Percentiles rank a stretch among this genome's conserved stretches.
Evolutionary conservation across 805 yeast species (phyloP).

Genomic region (Kuraishia cidri): DNA sequence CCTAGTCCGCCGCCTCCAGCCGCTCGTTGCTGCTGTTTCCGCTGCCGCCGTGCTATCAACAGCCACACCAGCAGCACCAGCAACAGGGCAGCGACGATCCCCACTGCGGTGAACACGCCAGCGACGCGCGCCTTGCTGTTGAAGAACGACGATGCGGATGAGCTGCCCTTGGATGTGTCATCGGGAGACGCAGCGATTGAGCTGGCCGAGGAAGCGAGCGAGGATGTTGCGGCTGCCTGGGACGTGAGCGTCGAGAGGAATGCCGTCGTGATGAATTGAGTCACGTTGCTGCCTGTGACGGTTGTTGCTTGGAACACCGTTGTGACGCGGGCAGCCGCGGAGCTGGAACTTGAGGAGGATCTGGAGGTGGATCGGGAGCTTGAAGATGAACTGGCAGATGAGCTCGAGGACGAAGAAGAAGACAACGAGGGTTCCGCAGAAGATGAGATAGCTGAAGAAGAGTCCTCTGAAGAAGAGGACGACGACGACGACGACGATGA

Average conservation of each 20-base stretch:
- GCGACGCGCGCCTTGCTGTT: constrained; percentile 70
- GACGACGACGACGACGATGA: too few species aligned
- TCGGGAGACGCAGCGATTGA: constrained; percentile 1
- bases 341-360: background rate
- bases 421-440: too few species aligned
- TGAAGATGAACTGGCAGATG: background rate
- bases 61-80: constrained; percentile 33
- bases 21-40: background rate
- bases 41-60: constrained; percentile 14
- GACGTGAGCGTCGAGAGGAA: constrained; percentile 1
- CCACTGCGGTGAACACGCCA: constrained; percentile 78
- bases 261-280: constrained; percentile 14
- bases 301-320: constrained; percentile 10
- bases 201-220: too few species aligned
- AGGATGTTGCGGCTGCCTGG: too few species aligned
- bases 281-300: constrained; percentile 10
- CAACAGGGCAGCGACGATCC: constrained; percentile 43
- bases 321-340: constrained; percentile 4
- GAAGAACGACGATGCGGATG: constrained; percentile 34
- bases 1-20: too few species aligned
- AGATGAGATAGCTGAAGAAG: too few species aligned
- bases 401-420: background rate
- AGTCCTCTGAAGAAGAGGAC: too few species aligned
- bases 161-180: constrained; percentile 1
- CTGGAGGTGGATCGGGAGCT: background rate